phyloP scores from a whole-genome alignment of 352 stramenopile species.

The Pythium chondricola region DNA sequence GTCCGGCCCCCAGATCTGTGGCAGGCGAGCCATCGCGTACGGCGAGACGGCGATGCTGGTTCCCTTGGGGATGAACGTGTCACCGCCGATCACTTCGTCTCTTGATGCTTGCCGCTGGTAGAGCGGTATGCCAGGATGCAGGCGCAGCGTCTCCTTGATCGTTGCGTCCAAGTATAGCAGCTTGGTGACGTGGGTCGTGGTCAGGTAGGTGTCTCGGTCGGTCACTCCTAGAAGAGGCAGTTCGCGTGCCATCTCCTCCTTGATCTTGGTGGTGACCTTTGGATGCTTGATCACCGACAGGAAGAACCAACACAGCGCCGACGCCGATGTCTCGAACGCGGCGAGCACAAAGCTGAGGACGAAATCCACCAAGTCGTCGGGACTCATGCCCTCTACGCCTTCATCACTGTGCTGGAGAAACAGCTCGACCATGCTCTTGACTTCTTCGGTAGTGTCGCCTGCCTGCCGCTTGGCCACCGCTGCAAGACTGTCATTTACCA shows the following conservation, averaged over 20 bases:
- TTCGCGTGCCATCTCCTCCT: constrained; percentile 31
- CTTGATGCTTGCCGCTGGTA: constrained; percentile 45
- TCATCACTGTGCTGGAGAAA: constrained; percentile 15
- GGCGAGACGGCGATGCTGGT: constrained; percentile 16
- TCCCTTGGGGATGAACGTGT: constrained; percentile 21
- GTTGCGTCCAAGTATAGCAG: constrained; percentile 55
- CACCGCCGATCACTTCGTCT: constrained; percentile 37
- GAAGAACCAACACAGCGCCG: constrained; percentile 62
- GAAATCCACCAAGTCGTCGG: constrained; percentile 58
- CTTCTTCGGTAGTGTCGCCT: background rate
- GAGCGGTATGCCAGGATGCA: constrained; percentile 52
- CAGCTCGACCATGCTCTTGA: constrained; percentile 15
- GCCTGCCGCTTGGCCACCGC: background rate
- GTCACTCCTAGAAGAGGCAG: constrained; percentile 3
- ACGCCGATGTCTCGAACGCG: constrained; percentile 67
- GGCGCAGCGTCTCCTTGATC: constrained; percentile 50
- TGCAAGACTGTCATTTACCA: constrained; percentile 25
- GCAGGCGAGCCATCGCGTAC: constrained; percentile 26
- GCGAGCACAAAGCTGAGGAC: constrained; percentile 61
- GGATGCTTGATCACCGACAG: constrained; percentile 60
- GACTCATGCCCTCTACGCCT: constrained; percentile 20
- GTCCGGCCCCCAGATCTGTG: constrained; percentile 39
- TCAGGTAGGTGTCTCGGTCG: constrained; percentile 27
- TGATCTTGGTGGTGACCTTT: constrained; percentile 36
- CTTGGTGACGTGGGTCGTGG: constrained; percentile 32